A percentile compares a stretch with the other conserved stretches of the same genome.
Conservation (phyloP, 1,284 basidiomycete genomes). For the Irpex rosettiformis region DNA sequence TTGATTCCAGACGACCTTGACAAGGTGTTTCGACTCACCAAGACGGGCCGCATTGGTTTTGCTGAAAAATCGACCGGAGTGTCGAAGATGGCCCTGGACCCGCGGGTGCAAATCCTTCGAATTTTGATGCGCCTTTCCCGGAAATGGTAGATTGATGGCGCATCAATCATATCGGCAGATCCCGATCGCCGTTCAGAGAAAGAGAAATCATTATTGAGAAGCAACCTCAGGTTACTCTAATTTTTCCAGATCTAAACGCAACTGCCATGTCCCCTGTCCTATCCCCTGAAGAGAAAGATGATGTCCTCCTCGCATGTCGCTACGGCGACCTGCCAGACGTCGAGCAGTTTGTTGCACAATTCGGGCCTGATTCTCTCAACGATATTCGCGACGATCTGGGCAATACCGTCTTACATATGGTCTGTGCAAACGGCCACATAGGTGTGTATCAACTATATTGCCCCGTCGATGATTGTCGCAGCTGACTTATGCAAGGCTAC, state of each 20-base stretch:
- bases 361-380: constrained; percentile 52
- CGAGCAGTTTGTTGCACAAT: constrained; percentile 56
- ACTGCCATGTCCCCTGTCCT: constrained; percentile 28
- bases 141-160: not conserved
- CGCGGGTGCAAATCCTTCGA: too few species aligned
- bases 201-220: not conserved
- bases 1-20: too few species aligned
- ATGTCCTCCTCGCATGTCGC: constrained; percentile 77
- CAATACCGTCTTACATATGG: constrained; percentile 83
- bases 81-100: too few species aligned
- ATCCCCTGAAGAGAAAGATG: constrained; percentile 64
- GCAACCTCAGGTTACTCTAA: not conserved
- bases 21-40: too few species aligned
- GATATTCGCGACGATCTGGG: constrained; percentile 68
- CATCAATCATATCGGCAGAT: not conserved
- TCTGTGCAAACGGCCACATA: constrained; percentile 79
- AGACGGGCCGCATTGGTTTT: too few species aligned
- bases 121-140: too few species aligned
- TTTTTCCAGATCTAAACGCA: not conserved
- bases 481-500: constrained; percentile 43
- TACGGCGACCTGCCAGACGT: constrained; percentile 85
- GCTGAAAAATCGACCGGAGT: too few species aligned
- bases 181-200: too few species aligned
- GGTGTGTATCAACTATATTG: constrained; percentile 42
- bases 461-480: constrained; percentile 5